A percentile compares a stretch with the other conserved stretches of the same genome.
Evolutionary conservation across 2,329 filamentous ascomycete species (phyloP).

Genomic region (Lachnellula arida): DNA sequence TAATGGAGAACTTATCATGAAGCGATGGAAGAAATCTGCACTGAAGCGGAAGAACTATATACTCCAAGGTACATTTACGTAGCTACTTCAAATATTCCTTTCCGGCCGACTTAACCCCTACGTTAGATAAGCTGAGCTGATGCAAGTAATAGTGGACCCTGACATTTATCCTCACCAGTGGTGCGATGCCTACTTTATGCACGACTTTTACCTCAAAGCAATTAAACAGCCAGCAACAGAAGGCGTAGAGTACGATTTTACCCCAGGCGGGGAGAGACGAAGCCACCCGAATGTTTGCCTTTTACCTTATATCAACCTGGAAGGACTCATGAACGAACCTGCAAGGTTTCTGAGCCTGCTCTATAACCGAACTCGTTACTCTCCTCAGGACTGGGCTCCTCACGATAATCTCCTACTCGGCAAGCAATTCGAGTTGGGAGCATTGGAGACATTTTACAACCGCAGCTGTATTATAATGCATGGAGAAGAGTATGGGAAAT

Average conservation of each 20-base stretch:
- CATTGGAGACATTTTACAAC: not conserved
- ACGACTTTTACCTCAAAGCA: not conserved
- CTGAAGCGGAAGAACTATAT: not conserved
- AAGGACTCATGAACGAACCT: constrained; percentile 2
- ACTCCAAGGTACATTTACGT: not conserved
- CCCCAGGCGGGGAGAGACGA: not conserved
- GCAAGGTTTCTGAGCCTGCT: constrained; percentile 1
- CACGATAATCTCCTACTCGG: not conserved
- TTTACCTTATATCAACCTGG: constrained; percentile 5
- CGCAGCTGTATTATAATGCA: constrained; percentile 4
- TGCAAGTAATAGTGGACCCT: not conserved
- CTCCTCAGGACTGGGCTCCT: not conserved
- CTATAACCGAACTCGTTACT: constrained; percentile 1
- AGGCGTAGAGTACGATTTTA: not conserved
- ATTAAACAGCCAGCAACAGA: not conserved
- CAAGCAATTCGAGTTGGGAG: not conserved
- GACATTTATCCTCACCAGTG: not conserved
- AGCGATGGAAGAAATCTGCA: not conserved
- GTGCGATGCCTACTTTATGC: not conserved
- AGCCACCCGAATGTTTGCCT: not conserved
- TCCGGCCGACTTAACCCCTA: too few relatives aligned
- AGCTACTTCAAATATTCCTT: too few relatives aligned
- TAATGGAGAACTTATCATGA: not conserved
- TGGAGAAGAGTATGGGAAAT: constrained; percentile 1
- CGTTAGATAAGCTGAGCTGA: too few relatives aligned